Base-by-base conservation (phyloP, 345 rosid species). In the Raphanus sativus region DNA sequence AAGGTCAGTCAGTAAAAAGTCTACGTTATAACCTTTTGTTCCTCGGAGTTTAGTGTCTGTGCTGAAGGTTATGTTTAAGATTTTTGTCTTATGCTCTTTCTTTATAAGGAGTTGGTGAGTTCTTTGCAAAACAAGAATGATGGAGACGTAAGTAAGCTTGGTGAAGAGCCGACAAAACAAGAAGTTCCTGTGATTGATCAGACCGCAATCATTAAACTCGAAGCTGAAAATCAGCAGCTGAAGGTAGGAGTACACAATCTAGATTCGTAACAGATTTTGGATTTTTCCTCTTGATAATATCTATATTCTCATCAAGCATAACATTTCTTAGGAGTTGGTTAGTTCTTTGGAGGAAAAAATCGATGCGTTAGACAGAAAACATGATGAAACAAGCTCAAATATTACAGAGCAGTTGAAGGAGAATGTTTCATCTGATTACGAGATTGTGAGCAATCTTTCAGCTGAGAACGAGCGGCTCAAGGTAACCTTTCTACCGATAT, bases 381-480 rank as follows among this genome's bases (percentile, higher is more conserved):
- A 86, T 82, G 89, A 87, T 73, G 98, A 92, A 82, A 86, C 91
- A 17, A 90, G 80, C 81, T 87, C 83, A 84, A 78, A 84, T 52
- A 86, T 91, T 71, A 90, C 93, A 74, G 92, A 92, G 80, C 83
- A 90, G 68, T 79, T 89, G 81, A 88, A 87, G 86, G 82, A 73
- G 74, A 68, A 74, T 17, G 75, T 74, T 62, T 68, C 82, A 52
- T 62, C 86, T 76, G 90, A 90, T 74, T 75, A 86, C 69, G 97
- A 81, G 64, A 65, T 81, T 71, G 81, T 85, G 83, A 84, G 89
- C 70, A 87, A 86, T 76, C 92, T 94, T 60, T 54, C 82, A n/a
- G 81, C 85, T 59, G 98, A 94, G 85, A 94, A 88, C 84, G 91
- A 92, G 84, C 82, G 89, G 71, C 91, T 94, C 71, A 92, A 88